Evolutionary conservation across 345 rosid species (phyloP), one percentile per base, ranked within the genome.

Genomic region (Eucalyptus regnans): DNA sequence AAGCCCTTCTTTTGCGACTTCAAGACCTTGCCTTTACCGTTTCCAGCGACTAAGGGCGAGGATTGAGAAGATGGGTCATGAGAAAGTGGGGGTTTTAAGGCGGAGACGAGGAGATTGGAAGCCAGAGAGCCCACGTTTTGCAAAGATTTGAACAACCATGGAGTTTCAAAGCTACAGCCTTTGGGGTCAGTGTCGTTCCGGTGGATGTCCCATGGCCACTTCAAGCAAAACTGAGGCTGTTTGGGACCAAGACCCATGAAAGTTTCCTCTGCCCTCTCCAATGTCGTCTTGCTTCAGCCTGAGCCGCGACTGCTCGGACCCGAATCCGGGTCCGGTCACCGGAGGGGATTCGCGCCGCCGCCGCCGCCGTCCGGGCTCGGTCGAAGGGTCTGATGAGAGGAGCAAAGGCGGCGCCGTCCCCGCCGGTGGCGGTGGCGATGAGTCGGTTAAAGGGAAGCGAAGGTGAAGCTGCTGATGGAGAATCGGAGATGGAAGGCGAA

Each of bases 61-160:
- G 89, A 90, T 58, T 58, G 43, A 89, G 49, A 92, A 92, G 90
- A 88, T 86, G 89, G 68, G 58, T 79, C 71, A 91, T 90, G 92
- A 37, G 91, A 89, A 90, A 85, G 83, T 5, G 95, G 92, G 64
- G 93, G 88, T 60, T 89, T 89, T 4, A 93, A 89, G 84, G 92
- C 84, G 9, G 95, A 92, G 60, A 88, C 89, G 4, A 95, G 89
- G 44, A 98, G 91, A 88, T 91, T 92, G 86, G 95, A 89, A 80
- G 97, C 97, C 56, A 94, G 43, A 46, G 97, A 92, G 12, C 97
- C 95, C 52, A 96, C 89, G 80, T 88, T 96, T 41, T 93, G 96
- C 95, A 96, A 71, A 33, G 99, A 96, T 84, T 91, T 96, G 91
- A 97, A 93, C 2, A 96, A 87, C 98, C 99, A 96, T 17, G 97